Base-by-base conservation (phyloP, 2,329 filamentous ascomycete species). In the Acarospora socialis region DNA sequence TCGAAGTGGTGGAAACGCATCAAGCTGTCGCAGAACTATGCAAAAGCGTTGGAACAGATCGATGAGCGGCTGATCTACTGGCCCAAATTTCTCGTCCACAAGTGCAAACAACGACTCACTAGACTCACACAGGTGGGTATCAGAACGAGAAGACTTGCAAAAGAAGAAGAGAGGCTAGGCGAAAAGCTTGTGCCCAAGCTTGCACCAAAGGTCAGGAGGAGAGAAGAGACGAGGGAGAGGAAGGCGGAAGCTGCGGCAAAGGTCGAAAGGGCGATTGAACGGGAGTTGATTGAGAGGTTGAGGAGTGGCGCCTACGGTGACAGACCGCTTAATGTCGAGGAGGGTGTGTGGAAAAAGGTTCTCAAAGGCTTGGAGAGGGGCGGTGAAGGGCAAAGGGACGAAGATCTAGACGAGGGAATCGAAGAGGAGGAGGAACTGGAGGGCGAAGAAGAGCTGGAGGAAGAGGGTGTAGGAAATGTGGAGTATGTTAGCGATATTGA, bases 261-360 rank as follows among this genome's bases (percentile, higher is more conserved):
- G 71, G 74, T 98, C 39, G 90, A 98, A 66, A 68, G 83, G 43
- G 84, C 84, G 5, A 95, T 98, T 55, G 90, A 98, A 67, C 68
- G 90, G 34, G 87, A 95, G 59, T 66, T 98, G 44, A 79, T 98
- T 46, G 83, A 95, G 59, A 68, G 90, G 46, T 61, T 98, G 55
- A 70, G 86, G 43, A 86, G 83, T 50, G 90, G 90, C 27, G 86
- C 86, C 3, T 95, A 98, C 56, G 90, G 90, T 33, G 86, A 95
- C 47, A 74, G 82, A 52, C 90, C 90, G 24, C 66, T 98, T 43
- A 98, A 98, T 52, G 86, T 93, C 31, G 90, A 92, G 55, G 84
- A 94, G 55, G 69, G 72, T 9, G 83, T 98, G 39, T 98, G 90
- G 90, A 92, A 92, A 70, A 92, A 86, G 69, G 90, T 98, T 5